A percentile compares a stretch with the other conserved stretches of the same genome.
These are phyloP conservation scores for Rhodosporidiobolus odoratus DNA, from an alignment of 768 basidiomycete species.

Conservation along the genomic window DNA sequence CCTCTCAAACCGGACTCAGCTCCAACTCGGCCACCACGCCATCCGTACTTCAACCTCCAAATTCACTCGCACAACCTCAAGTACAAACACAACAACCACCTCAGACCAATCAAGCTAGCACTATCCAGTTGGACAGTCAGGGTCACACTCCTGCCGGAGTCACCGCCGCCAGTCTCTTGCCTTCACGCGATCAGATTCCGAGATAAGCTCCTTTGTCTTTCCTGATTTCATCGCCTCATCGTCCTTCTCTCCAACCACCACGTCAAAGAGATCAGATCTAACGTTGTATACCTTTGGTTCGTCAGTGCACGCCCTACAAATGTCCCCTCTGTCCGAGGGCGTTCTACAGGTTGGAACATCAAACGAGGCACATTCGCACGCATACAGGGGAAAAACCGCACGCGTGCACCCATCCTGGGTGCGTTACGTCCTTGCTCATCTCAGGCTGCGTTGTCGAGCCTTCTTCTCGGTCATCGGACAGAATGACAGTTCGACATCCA, in stretches of 20 bases:
- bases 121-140: slow-evolving; percentile 8
- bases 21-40: no score
- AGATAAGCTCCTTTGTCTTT: slow-evolving; percentile 46
- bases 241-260: neutral
- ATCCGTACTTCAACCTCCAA: no score
- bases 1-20: no score
- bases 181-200: slow-evolving; percentile 54
- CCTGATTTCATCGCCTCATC: neutral
- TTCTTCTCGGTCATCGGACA: neutral
- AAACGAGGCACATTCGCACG: slow-evolving; percentile 97
- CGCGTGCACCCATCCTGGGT: slow-evolving; percentile 73
- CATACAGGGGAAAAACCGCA: slow-evolving; percentile 99
- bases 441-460: neutral
- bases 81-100: no score
- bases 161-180: slow-evolving; percentile 48
- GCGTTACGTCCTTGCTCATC: neutral
- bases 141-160: slow-evolving; percentile 27
- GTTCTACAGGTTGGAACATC: slow-evolving; percentile 89
- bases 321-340: slow-evolving; percentile 94
- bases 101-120: no score
- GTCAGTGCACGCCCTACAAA: slow-evolving; percentile 66
- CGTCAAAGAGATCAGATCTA: neutral
- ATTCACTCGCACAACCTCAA: no score
- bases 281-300: neutral
- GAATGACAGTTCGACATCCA: neutral